A percentile compares a stretch with the other conserved stretches of the same genome.
Conservation (phyloP, 495 filamentous ascomycete genomes). For the Lasiosphaeriaceae sp. region DNA sequence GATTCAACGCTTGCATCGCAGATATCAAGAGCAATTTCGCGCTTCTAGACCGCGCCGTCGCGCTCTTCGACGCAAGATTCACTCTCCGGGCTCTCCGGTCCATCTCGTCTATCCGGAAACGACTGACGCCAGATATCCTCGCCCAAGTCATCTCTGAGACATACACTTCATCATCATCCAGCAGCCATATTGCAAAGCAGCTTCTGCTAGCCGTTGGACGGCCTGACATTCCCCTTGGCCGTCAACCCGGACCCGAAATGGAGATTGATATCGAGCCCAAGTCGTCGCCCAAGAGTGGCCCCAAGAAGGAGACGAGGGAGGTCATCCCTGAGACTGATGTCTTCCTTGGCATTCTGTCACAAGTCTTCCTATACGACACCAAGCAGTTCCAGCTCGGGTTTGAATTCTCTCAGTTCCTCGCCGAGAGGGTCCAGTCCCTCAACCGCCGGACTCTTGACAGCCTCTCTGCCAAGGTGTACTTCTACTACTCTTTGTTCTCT, state of each 20-base stretch:
- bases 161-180: conserved; percentile 54
- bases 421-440: conserved; percentile 77
- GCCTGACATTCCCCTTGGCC: conserved; percentile 55
- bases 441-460: conserved; percentile 95
- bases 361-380: conserved; percentile 84
- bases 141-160: conserved; percentile 76
- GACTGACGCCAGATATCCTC: conserved; percentile 76
- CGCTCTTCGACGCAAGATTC: conserved; percentile 92
- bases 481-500: conserved; percentile 92
- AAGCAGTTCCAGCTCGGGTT: conserved; percentile 74
- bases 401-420: conserved; percentile 74
- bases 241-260: conserved; percentile 59
- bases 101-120: conserved; percentile 91
- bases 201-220: conserved; percentile 66
- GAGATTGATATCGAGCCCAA: conserved; percentile 67
- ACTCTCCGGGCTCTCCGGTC: conserved; percentile 88
- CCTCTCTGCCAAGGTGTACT: conserved; percentile 92
- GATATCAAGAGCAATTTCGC: conserved; percentile 93
- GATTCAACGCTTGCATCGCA: conserved; percentile 28
- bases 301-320: conserved; percentile 64
- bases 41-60: conserved; percentile 85
- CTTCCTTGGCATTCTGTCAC: conserved; percentile 82
- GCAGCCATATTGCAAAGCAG: conserved; percentile 61
- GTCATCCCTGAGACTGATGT: conserved; percentile 85
- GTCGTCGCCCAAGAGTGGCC: conserved; percentile 41